Base-by-base conservation (phyloP, 345 rosid species). In the Salix brachista region DNA sequence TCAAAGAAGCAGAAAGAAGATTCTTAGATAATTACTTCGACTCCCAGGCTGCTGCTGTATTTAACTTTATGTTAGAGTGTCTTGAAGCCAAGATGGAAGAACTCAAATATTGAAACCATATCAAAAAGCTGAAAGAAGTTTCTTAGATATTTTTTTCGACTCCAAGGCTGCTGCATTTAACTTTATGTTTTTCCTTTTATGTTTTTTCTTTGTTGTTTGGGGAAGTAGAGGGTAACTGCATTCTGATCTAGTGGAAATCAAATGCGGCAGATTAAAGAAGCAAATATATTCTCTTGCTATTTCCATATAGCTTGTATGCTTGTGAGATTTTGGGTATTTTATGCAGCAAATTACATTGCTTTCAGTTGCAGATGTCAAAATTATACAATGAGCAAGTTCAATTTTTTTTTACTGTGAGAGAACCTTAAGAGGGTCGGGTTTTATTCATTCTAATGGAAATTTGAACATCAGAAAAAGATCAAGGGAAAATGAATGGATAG, bases 31-130 rank as follows among this genome's bases (percentile, higher is more conserved):
- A 68, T 68, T 65, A 25, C 65, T 56, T 74, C 12, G 25, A 66
- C 67, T 18, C 62, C 32, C 26, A 5, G 42, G 37, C 60, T 54
- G 10, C 6, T n/a, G 60, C 34, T 42, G 36, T 37, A 39, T 25
- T 76, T 46, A 21, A 72, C 21, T 54, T 28, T 14, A 5, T 50
- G 25, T 70, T 10, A 18, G 99, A 96, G 82, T 88, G 96, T 0
- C 94, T 89, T 30, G 97, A 93, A 80, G 90, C 90, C 19, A 94
- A 89, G 83, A 70, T 72, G 86, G 44, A 91, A 88, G 80, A 77
- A 74, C 5, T 76, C 76, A 32, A 75, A 71, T 18, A 80, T 54
- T 17, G 89, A 77, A 71, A 83, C 52, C 41, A 76, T 88, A 68
- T 60, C 86, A 4, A 94, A 96, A 96, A 81, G 86, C 89, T 65